A percentile compares a stretch with the other conserved stretches of the same genome.
These are phyloP conservation scores for Ogataea degrootiae DNA, from an alignment of 805 yeast genomes.

Conservation along the genomic window DNA sequence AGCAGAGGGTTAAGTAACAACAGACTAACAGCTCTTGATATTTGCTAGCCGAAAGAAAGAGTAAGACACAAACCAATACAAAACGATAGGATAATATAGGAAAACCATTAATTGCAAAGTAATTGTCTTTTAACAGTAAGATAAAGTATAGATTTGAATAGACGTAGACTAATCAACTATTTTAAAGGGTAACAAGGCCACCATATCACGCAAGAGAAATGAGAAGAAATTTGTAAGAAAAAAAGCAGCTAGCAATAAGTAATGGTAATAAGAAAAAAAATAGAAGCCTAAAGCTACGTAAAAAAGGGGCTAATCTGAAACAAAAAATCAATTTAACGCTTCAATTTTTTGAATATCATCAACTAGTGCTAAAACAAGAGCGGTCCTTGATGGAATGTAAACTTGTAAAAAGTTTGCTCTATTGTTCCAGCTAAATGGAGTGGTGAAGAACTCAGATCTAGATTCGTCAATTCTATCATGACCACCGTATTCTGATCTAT, in stretches of 20 bases:
- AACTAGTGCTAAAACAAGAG: slow-evolving; percentile 50
- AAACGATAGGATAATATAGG: too few relatives aligned
- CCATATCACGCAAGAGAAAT: not conserved
- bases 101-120: too few relatives aligned
- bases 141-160: too few relatives aligned
- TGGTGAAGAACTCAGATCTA: slow-evolving; percentile 56
- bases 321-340: not conserved
- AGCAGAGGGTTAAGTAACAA: too few relatives aligned
- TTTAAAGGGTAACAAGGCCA: not conserved
- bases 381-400: slow-evolving; percentile 75
- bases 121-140: too few relatives aligned
- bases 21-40: too few relatives aligned
- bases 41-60: too few relatives aligned
- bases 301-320: not conserved
- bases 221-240: not conserved
- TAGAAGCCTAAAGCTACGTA: not conserved
- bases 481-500: slow-evolving; percentile 71
- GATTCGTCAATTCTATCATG: slow-evolving; percentile 64
- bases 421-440: slow-evolving; percentile 74
- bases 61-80: too few relatives aligned
- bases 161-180: too few relatives aligned
- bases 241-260: not conserved
- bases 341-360: slow-evolving; percentile 20
- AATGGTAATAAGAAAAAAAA: not conserved
- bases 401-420: slow-evolving; percentile 74